Evolutionary conservation across 176 grass and related monocot genomes (phyloP).

Genomic region (Poa annua): DNA sequence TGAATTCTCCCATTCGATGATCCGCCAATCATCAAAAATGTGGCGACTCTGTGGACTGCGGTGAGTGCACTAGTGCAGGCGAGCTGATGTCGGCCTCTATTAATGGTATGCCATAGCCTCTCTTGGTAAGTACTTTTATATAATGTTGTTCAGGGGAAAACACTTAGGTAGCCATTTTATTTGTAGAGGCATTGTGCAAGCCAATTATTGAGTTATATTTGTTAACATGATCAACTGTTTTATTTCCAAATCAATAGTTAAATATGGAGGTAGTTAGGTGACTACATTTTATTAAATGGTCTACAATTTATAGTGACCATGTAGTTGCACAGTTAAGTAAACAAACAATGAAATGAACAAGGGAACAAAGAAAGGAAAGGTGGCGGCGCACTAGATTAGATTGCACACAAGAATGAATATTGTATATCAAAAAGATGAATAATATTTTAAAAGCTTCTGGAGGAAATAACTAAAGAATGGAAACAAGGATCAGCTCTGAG

Average conservation of each 20-base stretch:
- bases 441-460: constrained; percentile 16
- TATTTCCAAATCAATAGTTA: neutral
- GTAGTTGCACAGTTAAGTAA: constrained; percentile 3
- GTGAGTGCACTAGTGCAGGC: neutral
- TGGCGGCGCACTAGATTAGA: constrained; percentile 51
- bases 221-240: neutral
- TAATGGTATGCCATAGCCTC: neutral
- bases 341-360: constrained; percentile 35
- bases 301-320: constrained; percentile 19
- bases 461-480: constrained; percentile 19
- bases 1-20: neutral
- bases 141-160: neutral
- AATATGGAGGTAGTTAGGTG: neutral
- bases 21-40: neutral
- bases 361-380: constrained; percentile 23
- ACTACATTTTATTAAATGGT: constrained; percentile 14
- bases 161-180: constrained; percentile 3
- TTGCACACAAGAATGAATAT: constrained; percentile 40
- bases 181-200: neutral
- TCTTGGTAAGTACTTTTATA: neutral
- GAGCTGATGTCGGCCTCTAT: neutral
- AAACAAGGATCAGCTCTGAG: constrained; percentile 19
- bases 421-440: constrained; percentile 26
- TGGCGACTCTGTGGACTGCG: neutral
- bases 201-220: neutral